Conservation (phyloP, 805 yeast species). For the Brettanomyces nanus region DNA sequence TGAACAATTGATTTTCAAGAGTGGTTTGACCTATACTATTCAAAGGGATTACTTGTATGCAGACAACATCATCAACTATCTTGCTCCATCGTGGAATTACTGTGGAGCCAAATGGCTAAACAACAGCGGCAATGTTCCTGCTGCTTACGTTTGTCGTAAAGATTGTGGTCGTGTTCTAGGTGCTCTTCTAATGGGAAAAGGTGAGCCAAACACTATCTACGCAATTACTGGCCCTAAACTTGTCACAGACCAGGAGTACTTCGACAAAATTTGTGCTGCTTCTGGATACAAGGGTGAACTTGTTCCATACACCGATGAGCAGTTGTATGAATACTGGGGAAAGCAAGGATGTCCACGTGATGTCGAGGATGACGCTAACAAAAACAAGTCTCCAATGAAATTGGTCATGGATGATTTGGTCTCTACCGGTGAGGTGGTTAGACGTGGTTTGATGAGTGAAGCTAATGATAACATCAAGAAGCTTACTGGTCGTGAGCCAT, state of each 20-base stretch:
- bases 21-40: conserved; percentile 6
- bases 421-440: conserved; percentile 3
- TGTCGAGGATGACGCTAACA: conserved; percentile 3
- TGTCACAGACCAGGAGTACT: conserved; percentile 6
- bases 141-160: conserved; percentile 7
- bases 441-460: conserved; percentile 4
- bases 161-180: conserved; percentile 7
- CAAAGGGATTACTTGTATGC: conserved; percentile 7
- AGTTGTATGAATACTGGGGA: conserved; percentile 7
- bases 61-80: conserved; percentile 6
- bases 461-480: conserved; percentile 4
- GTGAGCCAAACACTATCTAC: conserved; percentile 6
- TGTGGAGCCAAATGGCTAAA: conserved; percentile 6
- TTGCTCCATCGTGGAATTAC: conserved; percentile 7
- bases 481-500: conserved; percentile 3
- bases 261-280: conserved; percentile 7
- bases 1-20: conserved; percentile 3
- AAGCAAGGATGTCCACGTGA: conserved; percentile 6
- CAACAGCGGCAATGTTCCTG: conserved; percentile 6
- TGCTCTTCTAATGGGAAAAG: conserved; percentile 6
- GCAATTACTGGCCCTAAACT: conserved; percentile 6
- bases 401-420: conserved; percentile 5
- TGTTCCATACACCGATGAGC: conserved; percentile 6
- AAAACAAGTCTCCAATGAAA: conserved; percentile 6
- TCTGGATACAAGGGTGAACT: conserved; percentile 7